Base-by-base conservation (phyloP, 2,329 filamentous ascomycete species). In the Pseudogymnoascus sp. region DNA sequence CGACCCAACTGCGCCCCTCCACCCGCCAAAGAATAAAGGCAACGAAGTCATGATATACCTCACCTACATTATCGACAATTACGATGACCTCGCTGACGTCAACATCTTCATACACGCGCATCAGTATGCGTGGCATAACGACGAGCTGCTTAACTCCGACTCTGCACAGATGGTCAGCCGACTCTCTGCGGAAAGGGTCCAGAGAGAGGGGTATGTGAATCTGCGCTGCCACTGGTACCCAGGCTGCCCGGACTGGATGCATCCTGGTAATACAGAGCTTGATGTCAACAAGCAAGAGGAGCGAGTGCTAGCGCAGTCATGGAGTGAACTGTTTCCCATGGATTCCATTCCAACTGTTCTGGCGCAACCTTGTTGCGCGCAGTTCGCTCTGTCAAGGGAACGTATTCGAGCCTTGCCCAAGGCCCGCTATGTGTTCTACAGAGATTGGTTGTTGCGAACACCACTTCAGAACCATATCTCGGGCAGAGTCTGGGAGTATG, bases 31-130 rank as follows among this genome's bases (percentile, higher is more conserved):
- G 67, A 84, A 86, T 32, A 68, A 68, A 41, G 67, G 67, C 4
- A 65, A 68, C 38, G 66, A 68, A 50, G 66, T 65, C 12, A 67
- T 67, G 64, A 65, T 67, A 47, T 68, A 68, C 43, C 62, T 71
- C 64, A 84, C 85, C 57, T 86, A 82, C 70, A 80, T 86, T 63
- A 82, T 86, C 68, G 81, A 86, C 64, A 76, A 84, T 68, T 87
- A 86, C 70, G 74, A 84, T 43, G 71, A 78, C 11, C 76, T 86
- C 2, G 64, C 67, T 4, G 68, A 70, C 59, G 65, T 69, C 7
- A 70, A 66, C 4, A 68, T 68, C 47, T 71, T 71, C 60, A 65
- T 70, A 62, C 70, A 71, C 60, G 77, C 81, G 1, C 83, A 86
- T 65, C 68, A 78, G 76, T 47, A 77, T 78, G 58, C 67, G 4